These are phyloP conservation scores for Epipyxis sp. DNA, from an alignment of 108 stramenopile species.

Conservation along the genomic window DNA sequence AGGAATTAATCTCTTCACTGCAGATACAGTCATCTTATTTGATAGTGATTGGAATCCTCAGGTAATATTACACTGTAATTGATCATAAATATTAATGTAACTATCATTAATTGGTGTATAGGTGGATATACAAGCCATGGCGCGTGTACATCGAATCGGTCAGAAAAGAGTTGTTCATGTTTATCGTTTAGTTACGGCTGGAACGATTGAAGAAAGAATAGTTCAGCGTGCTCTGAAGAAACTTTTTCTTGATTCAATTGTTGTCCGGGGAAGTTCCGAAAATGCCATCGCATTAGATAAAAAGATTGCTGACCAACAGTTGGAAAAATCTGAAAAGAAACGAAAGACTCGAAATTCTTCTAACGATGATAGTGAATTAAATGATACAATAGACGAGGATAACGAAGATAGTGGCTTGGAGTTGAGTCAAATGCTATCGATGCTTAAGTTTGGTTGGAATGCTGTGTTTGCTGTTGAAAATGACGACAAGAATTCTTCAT, in stretches of 20 bases:
- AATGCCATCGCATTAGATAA: conserved; percentile 4
- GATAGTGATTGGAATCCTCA: conserved; percentile 56
- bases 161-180: conserved; percentile 49
- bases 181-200: conserved; percentile 37
- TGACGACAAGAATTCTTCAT: neutral
- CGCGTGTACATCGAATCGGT: conserved; percentile 57
- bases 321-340: neutral
- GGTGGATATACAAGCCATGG: conserved; percentile 46
- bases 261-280: conserved; percentile 48
- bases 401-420: neutral
- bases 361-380: neutral
- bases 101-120: neutral
- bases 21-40: conserved; percentile 97
- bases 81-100: too few species aligned
- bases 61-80: too few species aligned
- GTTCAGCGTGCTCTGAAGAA: conserved; percentile 96
- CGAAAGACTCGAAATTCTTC: neutral
- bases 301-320: neutral
- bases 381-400: neutral
- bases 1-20: conserved; percentile 95
- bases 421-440: neutral
- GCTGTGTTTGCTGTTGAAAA: neutral
- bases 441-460: conserved; percentile 11
- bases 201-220: conserved; percentile 68
- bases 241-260: conserved; percentile 96